Evolutionary conservation across 1,284 basidiomycete genomes (phyloP).

Genomic region (Fomitopsis pinicola): DNA sequence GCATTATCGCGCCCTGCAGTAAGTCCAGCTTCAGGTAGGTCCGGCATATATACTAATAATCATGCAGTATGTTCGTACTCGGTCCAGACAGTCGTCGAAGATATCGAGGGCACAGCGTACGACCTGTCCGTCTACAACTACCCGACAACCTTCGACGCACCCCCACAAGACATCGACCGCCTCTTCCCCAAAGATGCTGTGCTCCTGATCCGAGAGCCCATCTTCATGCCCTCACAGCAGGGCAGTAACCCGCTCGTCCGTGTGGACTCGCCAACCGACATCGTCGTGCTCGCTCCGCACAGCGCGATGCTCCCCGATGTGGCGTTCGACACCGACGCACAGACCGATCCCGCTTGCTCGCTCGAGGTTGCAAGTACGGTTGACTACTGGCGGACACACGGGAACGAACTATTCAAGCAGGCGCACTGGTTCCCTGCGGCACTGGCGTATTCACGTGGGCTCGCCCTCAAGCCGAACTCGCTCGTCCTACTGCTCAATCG

Average conservation of each 20-base stretch:
- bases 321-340: constrained; percentile 4
- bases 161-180: constrained; percentile 18
- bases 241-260: constrained; percentile 20
- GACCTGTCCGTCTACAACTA: constrained; percentile 26
- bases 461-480: constrained; percentile 1
- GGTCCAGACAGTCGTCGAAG: constrained; percentile 22
- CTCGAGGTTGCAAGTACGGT: not conserved
- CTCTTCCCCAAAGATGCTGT: constrained; percentile 26
- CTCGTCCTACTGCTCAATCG: constrained; percentile 2
- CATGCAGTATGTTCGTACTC: constrained; percentile 8
- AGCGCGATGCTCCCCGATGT: constrained; percentile 8
- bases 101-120: constrained; percentile 21
- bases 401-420: constrained; percentile 12
- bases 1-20: constrained; percentile 14
- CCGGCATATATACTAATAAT: not conserved
- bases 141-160: constrained; percentile 17
- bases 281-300: constrained; percentile 15
- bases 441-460: constrained; percentile 19
- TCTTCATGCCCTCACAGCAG: constrained; percentile 18
- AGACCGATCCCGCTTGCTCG: not conserved
- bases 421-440: constrained; percentile 21
- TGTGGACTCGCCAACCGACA: constrained; percentile 27
- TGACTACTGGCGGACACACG: constrained; percentile 14
- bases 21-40: not conserved
- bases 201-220: constrained; percentile 29